Conservation (phyloP, 2,329 filamentous ascomycete species). For the Magnaporthales sp. region DNA sequence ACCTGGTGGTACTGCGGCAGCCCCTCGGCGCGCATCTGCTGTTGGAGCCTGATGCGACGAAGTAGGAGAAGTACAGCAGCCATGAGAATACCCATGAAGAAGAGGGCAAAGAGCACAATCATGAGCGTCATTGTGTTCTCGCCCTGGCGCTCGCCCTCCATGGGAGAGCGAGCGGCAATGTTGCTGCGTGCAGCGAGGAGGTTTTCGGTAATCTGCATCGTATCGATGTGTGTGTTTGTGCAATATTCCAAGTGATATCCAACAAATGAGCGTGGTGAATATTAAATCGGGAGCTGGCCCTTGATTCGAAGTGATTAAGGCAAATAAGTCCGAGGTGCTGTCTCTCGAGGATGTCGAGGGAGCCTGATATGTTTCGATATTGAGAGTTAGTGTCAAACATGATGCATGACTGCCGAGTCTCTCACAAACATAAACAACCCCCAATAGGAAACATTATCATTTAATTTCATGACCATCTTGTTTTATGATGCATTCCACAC, state of each 20-base stretch:
- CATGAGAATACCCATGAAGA: constrained; percentile 63
- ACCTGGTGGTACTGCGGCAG: constrained; percentile 57
- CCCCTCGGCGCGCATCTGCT: constrained; percentile 37
- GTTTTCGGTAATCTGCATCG: constrained; percentile 29
- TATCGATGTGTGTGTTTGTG: constrained; percentile 6
- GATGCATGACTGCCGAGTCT: not conserved
- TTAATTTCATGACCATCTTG: not conserved
- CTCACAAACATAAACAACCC: not conserved
- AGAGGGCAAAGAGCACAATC: constrained; percentile 68
- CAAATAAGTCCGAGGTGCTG: not conserved
- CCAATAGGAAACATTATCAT: not conserved
- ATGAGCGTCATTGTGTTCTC: constrained; percentile 67
- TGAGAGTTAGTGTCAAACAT: not conserved
- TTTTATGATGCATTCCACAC: not conserved
- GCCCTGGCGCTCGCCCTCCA: constrained; percentile 27
- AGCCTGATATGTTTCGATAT: not conserved
- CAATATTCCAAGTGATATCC: not conserved
- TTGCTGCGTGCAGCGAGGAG: constrained; percentile 25
- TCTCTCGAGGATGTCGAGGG: not conserved
- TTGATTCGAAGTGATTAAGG: not conserved
- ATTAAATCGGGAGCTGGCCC: not conserved
- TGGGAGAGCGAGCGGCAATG: constrained; percentile 40
- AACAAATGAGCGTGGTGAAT: not conserved
- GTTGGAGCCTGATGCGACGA: constrained; percentile 51
- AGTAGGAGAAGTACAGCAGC: constrained; percentile 63